These are phyloP conservation scores for Ceratocystis colombiana DNA, from an alignment of 2,329 filamentous ascomycete genomes.

Conservation along the genomic window DNA sequence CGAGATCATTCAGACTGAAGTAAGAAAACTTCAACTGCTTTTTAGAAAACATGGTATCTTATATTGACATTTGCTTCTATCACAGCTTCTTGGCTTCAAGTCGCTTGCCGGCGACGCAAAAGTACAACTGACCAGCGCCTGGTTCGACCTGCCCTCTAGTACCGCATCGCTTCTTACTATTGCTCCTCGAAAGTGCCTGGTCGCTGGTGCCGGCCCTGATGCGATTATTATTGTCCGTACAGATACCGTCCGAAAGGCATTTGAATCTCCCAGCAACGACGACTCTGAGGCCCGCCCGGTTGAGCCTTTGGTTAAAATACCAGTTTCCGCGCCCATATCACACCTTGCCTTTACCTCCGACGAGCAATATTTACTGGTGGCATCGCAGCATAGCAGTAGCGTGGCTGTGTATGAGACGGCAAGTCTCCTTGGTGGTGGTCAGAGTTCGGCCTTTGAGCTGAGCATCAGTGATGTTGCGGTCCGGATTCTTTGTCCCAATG, in stretches of 20 bases:
- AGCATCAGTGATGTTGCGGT: constrained; percentile 64
- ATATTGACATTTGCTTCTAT: constrained; percentile 18
- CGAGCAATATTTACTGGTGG: constrained; percentile 72
- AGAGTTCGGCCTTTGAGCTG: constrained; percentile 62
- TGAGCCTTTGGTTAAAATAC: constrained; percentile 60
- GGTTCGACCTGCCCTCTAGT: constrained; percentile 64
- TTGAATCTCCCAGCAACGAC: constrained; percentile 48
- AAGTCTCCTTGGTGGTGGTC: constrained; percentile 53
- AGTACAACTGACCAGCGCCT: constrained; percentile 67
- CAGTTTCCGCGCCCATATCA: constrained; percentile 65
- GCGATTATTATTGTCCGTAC: constrained; percentile 66
- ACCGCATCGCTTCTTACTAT: constrained; percentile 77
- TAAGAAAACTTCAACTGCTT: constrained; percentile 34
- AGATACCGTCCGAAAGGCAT: constrained; percentile 65
- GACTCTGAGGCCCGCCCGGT: constrained; percentile 61
- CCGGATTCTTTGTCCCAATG: constrained; percentile 69
- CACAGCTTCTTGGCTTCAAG: constrained; percentile 66
- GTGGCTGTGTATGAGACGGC: constrained; percentile 74
- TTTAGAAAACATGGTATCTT: neutral
- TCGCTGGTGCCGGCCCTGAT: constrained; percentile 81
- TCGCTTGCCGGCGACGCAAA: constrained; percentile 71
- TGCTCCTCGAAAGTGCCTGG: constrained; percentile 65
- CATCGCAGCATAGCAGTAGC: constrained; percentile 69
- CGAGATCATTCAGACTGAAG: constrained; percentile 72
- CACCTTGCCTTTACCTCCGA: constrained; percentile 88